phyloP scores from a whole-genome alignment of 148 eudicot genomes.

The Talinum fruticosum region DNA sequence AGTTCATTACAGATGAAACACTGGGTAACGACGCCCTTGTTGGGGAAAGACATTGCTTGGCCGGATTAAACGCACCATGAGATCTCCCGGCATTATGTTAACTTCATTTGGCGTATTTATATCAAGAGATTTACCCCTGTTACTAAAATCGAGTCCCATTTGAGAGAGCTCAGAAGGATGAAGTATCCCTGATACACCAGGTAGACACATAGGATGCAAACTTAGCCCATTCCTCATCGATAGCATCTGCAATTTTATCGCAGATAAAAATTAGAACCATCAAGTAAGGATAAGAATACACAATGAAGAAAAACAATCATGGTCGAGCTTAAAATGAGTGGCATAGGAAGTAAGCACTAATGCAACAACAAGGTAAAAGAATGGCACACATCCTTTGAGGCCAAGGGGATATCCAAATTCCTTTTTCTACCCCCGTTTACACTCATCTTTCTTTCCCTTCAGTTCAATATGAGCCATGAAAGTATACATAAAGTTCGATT shows the following conservation, averaged over 20 bases:
- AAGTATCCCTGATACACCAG: conserved; percentile 54
- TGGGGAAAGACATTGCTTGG: conserved; percentile 30
- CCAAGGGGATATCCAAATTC: not conserved
- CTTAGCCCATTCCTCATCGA: conserved; percentile 79
- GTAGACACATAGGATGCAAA: conserved; percentile 63
- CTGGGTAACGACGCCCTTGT: conserved; percentile 26
- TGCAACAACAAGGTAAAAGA: not conserved
- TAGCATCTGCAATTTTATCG: conserved; percentile 53
- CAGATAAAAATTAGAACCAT: not conserved
- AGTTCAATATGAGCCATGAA: no score
- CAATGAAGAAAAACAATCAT: not conserved
- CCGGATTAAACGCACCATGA: conserved; percentile 24
- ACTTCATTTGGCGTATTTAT: conserved; percentile 21
- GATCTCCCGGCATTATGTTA: conserved; percentile 27
- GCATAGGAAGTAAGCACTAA: not conserved
- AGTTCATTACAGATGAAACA: conserved; percentile 30
- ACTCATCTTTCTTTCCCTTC: no score
- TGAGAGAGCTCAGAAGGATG: conserved; percentile 52
- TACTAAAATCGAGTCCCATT: conserved; percentile 38
- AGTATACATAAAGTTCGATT: no score
- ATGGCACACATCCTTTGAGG: not conserved
- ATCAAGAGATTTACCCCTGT: conserved; percentile 30
- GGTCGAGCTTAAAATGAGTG: not conserved
- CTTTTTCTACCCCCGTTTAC: no score
- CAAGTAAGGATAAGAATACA: not conserved